Evolutionary conservation across 768 basidiomycete species (phyloP).

Genomic region (Rhizopogon salebrosus): DNA sequence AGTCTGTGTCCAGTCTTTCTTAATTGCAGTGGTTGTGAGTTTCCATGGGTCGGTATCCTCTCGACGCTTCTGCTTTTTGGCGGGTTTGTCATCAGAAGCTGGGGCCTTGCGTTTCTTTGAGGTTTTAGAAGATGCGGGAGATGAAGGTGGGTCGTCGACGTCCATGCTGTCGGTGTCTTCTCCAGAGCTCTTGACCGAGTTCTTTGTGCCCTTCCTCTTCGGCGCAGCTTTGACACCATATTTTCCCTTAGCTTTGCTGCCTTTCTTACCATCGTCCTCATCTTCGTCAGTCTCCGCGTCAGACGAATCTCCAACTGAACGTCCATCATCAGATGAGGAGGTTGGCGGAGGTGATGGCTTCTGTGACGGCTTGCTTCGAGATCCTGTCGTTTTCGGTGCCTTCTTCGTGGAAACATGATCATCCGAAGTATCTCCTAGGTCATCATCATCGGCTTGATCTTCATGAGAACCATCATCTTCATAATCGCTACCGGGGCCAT

Average conservation of each 20-base stretch:
- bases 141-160: slow-evolving; percentile 42
- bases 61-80: slow-evolving; percentile 57
- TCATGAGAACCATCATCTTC: slow-evolving; percentile 20
- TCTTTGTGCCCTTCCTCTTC: slow-evolving; percentile 28
- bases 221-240: slow-evolving; percentile 11
- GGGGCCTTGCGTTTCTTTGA: slow-evolving; percentile 41
- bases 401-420: slow-evolving; percentile 16
- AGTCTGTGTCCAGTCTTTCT: slow-evolving; percentile 74
- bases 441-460: slow-evolving; percentile 31
- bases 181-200: slow-evolving; percentile 23
- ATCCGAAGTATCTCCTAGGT: slow-evolving; percentile 23
- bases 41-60: slow-evolving; percentile 76
- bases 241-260: slow-evolving; percentile 13
- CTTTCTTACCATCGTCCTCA: slow-evolving; percentile 22
- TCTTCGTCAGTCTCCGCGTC: slow-evolving; percentile 20
- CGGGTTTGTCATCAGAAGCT: slow-evolving; percentile 26
- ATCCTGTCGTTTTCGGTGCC: slow-evolving; percentile 13
- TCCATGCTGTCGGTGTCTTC: slow-evolving; percentile 48
- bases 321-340: slow-evolving; percentile 25
- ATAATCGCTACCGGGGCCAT: slow-evolving; percentile 21
- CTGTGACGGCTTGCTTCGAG: slow-evolving; percentile 18
- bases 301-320: slow-evolving; percentile 15
- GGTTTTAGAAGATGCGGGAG: slow-evolving; percentile 30
- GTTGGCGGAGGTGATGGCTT: slow-evolving; percentile 18
- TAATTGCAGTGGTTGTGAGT: slow-evolving; percentile 54